phyloP scores from a whole-genome alignment of 805 yeast genomes.

The Torulaspora indica region DNA sequence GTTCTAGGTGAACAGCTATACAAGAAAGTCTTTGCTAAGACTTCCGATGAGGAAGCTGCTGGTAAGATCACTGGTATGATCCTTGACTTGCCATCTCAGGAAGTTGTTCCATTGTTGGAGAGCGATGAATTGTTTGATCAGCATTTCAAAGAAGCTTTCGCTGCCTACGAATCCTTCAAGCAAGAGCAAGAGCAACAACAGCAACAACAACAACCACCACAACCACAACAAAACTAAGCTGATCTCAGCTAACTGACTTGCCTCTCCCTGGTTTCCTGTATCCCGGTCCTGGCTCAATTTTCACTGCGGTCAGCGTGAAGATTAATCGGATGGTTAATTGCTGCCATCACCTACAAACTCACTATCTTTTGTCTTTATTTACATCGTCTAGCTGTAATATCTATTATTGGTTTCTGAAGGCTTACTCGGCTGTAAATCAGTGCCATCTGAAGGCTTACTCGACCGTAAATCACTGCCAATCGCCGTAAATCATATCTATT shows the following conservation, averaged over 20 bases:
- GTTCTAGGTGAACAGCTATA: slow-evolving; percentile 95
- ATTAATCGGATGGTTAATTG: not conserved
- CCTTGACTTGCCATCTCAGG: slow-evolving; percentile 88
- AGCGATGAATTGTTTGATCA: slow-evolving; percentile 84
- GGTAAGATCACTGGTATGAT: slow-evolving; percentile 99
- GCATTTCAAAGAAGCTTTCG: slow-evolving; percentile 89
- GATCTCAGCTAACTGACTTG: not conserved
- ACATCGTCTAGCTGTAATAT: slow-evolving; percentile 14
- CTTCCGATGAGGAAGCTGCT: slow-evolving; percentile 89
- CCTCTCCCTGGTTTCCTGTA: not conserved
- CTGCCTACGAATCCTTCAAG: slow-evolving; percentile 90
- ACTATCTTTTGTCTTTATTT: slow-evolving; percentile 12
- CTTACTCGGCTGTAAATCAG: too few relatives aligned
- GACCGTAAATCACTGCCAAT: not conserved
- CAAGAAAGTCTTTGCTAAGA: slow-evolving; percentile 84
- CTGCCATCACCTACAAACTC: slow-evolving; percentile 3
- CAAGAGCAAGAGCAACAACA: slow-evolving; percentile 41
- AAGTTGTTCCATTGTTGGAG: slow-evolving; percentile 81
- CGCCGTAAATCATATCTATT: not conserved
- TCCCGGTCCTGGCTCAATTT: slow-evolving; percentile 1
- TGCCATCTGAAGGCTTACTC: not conserved
- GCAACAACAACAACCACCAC: slow-evolving; percentile 13
- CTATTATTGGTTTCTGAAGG: slow-evolving; percentile 7
- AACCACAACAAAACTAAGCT: slow-evolving; percentile 9
- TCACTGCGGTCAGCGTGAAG: not conserved